phyloP scores from a whole-genome alignment of 2,329 filamentous ascomycete species.

The Lasiodiplodia sp. region DNA sequence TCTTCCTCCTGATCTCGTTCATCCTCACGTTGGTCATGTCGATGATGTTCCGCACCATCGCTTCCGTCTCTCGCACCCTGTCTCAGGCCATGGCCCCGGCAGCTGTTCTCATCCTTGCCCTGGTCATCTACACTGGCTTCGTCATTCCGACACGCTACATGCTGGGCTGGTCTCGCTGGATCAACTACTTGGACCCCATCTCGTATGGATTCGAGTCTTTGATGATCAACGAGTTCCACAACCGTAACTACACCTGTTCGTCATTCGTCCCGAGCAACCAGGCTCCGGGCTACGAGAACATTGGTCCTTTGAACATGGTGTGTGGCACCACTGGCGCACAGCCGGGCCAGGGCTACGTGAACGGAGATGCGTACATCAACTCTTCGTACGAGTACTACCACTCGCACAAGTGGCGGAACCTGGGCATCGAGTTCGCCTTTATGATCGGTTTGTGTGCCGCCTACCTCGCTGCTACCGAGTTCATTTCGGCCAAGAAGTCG shows the following conservation, averaged over 20 bases:
- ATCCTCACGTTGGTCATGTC: slow-evolving; percentile 54
- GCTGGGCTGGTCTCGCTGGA: slow-evolving; percentile 80
- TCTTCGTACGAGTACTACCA: slow-evolving; percentile 33
- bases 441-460: slow-evolving; percentile 41
- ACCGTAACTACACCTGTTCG: slow-evolving; percentile 61
- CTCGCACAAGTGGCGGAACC: slow-evolving; percentile 48
- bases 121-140: slow-evolving; percentile 69
- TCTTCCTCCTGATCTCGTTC: slow-evolving; percentile 54
- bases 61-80: slow-evolving; percentile 73
- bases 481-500: slow-evolving; percentile 51
- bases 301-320: slow-evolving; percentile 35
- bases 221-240: slow-evolving; percentile 79
- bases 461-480: slow-evolving; percentile 50
- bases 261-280: slow-evolving; percentile 47
- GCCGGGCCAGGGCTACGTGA: slow-evolving; percentile 40
- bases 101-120: slow-evolving; percentile 63
- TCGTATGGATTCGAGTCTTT: slow-evolving; percentile 79
- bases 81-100: slow-evolving; percentile 62
- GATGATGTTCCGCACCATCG: slow-evolving; percentile 54
- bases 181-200: slow-evolving; percentile 79
- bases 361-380: slow-evolving; percentile 39
- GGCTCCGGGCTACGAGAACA: slow-evolving; percentile 37
- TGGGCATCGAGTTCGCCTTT: slow-evolving; percentile 50
- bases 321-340: slow-evolving; percentile 44
- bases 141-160: slow-evolving; percentile 63